Evolutionary conservation across 1,139 yeast genomes (phyloP).

Genomic region (Pichia sp.): DNA sequence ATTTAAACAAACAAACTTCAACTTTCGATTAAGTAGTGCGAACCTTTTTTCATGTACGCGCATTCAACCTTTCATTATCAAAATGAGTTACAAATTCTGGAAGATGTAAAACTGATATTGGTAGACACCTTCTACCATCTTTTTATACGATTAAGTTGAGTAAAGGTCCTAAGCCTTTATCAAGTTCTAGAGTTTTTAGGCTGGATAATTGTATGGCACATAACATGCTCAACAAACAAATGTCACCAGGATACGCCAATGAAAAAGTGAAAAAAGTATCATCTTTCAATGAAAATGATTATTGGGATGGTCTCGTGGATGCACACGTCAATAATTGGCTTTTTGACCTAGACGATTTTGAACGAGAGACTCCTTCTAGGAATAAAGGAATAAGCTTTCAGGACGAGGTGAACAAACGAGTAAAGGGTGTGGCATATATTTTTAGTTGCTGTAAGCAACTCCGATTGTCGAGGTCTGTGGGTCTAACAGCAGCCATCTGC

Average conservation of each 20-base stretch:
- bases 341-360: conserved; percentile 28
- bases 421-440: conserved; percentile 45
- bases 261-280: not conserved
- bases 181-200: not conserved
- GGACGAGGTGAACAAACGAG: conserved; percentile 40
- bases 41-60: not conserved
- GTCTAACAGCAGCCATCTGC: conserved; percentile 45
- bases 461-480: conserved; percentile 43
- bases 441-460: conserved; percentile 41
- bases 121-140: no score
- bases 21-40: no score
- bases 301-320: conserved; percentile 30
- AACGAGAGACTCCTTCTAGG: conserved; percentile 34
- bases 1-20: no score
- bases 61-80: not conserved
- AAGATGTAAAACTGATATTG: no score
- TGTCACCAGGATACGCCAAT: not conserved
- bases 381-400: conserved; percentile 34
- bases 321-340: conserved; percentile 30
- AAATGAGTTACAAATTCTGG: no score
- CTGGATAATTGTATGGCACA: not conserved
- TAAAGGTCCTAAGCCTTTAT: no score
- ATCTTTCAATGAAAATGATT: conserved; percentile 7
- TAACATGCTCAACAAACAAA: not conserved
- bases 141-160: no score